Base-by-base conservation (phyloP, 2,329 filamentous ascomycete species). In the Diaporthe sp. region DNA sequence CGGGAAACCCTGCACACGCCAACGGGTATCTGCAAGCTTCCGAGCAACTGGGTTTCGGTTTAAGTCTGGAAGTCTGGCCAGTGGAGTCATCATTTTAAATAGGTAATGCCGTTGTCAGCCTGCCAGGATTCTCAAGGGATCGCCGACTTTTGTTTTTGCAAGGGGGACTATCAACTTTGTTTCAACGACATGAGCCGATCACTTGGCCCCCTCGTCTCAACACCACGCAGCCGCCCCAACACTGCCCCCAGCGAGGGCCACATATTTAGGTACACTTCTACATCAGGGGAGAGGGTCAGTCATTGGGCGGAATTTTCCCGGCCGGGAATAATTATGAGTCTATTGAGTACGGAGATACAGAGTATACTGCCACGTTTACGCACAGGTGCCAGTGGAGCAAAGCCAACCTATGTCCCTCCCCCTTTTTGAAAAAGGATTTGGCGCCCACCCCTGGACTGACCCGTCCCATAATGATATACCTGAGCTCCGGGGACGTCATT, bases 21-120 rank as follows among this genome's bases (percentile, higher is more conserved):
- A 51, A 51, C 63, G 63, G 63, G 30, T 66, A 51, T 66, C 63
- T 66, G 63, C 13, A 66, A 51, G 63, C 44, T 66, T 66, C 63
- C 63, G 63, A 27, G 30, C 44, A 25, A 17, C 27, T 50, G 63
- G 63, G 63, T 66, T 66, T 66, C 63, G 63, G 30, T 39, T 66
- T 37, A 37, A 66, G 44, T 37, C 63, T 35, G 3, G 15, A 37
- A 27, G 44, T 66, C 63, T 66, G 63, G 63, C 63, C 63, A 66
- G 63, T 51, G 63, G 63, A 12, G 63, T 51, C 63, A 7, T 66
- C 44, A 66, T 66, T 66, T 65, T 37, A 66, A 66, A 51, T 37
- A 66, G 63, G 44, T 50, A 66, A 66, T 66, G 63, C 63, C 44
- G 30, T 44, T 66, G 63, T 51, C 63, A 66, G 44, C 63, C 32